A percentile compares a stretch with the other conserved stretches of the same genome.
Evolutionary conservation across 257 asterid species (phyloP).

Genomic region (Plectranthus barbatus): DNA sequence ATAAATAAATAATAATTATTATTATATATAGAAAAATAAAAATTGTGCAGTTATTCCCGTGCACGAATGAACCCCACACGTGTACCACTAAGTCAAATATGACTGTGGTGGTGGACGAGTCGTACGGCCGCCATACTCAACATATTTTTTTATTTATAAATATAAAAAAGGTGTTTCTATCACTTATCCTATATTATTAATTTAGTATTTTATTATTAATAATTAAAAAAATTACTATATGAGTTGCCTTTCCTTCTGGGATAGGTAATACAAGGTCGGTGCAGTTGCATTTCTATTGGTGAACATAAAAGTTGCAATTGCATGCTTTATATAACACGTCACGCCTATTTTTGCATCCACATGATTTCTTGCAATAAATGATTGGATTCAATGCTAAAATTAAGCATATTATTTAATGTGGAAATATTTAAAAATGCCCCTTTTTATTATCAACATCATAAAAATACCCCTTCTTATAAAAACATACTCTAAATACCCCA

Average conservation of each 20-base stretch:
- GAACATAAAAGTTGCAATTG: neutral
- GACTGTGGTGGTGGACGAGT: constrained; percentile 18
- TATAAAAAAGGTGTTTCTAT: constrained; percentile 4
- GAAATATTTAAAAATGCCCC: no score
- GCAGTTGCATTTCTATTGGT: constrained; percentile 1
- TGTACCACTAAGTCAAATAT: constrained; percentile 16
- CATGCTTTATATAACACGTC: neutral
- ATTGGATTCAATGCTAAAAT: no score
- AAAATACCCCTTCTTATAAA: no score
- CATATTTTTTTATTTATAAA: neutral
- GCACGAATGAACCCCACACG: constrained; percentile 10
- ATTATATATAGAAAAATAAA: neutral
- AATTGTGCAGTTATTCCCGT: neutral
- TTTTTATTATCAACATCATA: no score
- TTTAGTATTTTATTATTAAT: neutral
- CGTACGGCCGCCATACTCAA: constrained; percentile 15
- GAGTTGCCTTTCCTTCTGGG: neutral
- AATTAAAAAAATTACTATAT: neutral
- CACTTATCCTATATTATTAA: neutral
- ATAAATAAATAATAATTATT: no score
- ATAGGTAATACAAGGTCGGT: constrained; percentile 8
- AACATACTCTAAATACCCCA: no score
- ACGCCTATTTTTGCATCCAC: neutral
- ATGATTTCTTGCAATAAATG: neutral
- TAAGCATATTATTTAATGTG: no score